Conservation (phyloP, 2,329 filamentous ascomycete species). For the Colletotrichum sp. region DNA sequence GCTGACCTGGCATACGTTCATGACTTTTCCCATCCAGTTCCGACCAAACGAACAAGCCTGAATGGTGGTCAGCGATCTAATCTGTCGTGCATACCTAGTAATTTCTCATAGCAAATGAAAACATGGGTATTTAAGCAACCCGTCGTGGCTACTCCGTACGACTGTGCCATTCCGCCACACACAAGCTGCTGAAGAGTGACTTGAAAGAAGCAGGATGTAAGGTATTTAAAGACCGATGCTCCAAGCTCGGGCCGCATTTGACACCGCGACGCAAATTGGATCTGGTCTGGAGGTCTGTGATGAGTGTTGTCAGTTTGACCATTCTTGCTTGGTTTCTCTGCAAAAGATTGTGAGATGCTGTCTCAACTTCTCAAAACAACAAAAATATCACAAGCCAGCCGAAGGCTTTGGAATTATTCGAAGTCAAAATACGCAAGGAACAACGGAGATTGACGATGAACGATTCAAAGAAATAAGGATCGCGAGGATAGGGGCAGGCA, state of each 20-base stretch:
- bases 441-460: accelerated
- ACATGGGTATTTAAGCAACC: neutral
- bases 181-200: accelerated
- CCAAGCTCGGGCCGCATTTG: neutral
- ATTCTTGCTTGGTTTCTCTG: no score
- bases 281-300: no score
- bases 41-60: no score
- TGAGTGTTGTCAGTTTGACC: no score
- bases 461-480: neutral
- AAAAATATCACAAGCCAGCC: accelerated
- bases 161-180: accelerated
- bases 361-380: accelerated
- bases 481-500: no score
- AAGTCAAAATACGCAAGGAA: neutral
- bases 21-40: no score
- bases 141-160: neutral
- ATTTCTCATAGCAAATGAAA: neutral
- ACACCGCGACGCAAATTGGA: neutral
- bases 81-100: neutral
- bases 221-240: neutral
- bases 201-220: neutral
- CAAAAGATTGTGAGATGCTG: neutral
- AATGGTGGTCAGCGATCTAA: no score
- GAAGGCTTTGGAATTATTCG: neutral
- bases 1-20: no score